These are phyloP conservation scores for Pseudozyma hubeiensis DNA, from an alignment of 1,284 basidiomycete genomes.

Conservation along the genomic window DNA sequence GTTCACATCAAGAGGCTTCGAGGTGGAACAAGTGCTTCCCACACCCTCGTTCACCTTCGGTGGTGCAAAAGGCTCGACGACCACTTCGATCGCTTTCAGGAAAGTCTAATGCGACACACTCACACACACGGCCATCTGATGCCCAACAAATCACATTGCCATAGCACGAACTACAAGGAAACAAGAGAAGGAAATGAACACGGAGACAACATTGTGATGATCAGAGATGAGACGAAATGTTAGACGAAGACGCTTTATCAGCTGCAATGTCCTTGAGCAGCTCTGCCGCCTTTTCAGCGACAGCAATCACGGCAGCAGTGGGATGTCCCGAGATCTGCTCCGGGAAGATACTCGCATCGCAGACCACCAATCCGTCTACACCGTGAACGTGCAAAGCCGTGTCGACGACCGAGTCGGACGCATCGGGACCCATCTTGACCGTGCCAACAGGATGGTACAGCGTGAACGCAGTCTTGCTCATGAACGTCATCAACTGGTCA, in stretches of 20 bases:
- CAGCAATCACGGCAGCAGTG: conserved; percentile 49
- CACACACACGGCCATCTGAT: background rate
- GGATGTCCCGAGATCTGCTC: conserved; percentile 58
- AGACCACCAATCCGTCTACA: conserved; percentile 49
- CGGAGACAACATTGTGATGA: background rate
- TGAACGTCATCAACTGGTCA: conserved; percentile 60
- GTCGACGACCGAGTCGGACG: conserved; percentile 45
- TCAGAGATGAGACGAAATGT: conserved; percentile 28
- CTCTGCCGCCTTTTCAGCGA: conserved; percentile 51
- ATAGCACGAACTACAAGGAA: background rate
- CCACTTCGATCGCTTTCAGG: conserved; percentile 55
- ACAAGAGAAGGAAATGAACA: background rate
- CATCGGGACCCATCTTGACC: conserved; percentile 42
- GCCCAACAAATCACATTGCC: background rate
- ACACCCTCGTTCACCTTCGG: conserved; percentile 61
- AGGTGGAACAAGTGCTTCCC: conserved; percentile 56
- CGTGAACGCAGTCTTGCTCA: conserved; percentile 74
- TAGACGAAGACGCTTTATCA: conserved; percentile 18
- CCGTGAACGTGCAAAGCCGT: conserved; percentile 49
- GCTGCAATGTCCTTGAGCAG: conserved; percentile 28
- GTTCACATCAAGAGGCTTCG: conserved; percentile 71
- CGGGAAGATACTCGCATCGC: conserved; percentile 59
- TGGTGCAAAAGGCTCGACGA: conserved; percentile 54
- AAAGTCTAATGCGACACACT: conserved; percentile 5
- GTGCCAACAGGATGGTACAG: conserved; percentile 75